Percentiles rank a stretch among this genome's conserved stretches.
These are phyloP conservation scores for Blastomyces emzantsi DNA, from an alignment of 2,329 filamentous ascomycete genomes.

Conservation along the genomic window DNA sequence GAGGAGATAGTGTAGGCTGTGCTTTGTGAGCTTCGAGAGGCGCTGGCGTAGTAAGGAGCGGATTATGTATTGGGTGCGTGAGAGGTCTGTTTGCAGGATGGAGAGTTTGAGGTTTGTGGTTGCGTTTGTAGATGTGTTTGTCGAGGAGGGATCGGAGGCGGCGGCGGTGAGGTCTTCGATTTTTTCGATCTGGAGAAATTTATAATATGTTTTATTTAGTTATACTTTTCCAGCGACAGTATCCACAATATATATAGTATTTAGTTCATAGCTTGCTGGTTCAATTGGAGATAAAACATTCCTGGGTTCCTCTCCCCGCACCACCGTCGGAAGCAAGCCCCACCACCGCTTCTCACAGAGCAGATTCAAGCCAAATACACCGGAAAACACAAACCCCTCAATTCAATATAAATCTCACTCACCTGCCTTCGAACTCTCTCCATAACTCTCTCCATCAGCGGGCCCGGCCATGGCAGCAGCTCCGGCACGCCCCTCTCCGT, in stretches of 20 bases:
- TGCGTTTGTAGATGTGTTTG: slow-evolving; percentile 74
- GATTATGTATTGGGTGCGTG: slow-evolving; percentile 85
- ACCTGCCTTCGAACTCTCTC: slow-evolving; percentile 58
- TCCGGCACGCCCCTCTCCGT: slow-evolving; percentile 85
- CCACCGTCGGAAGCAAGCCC: not conserved
- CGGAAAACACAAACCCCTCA: not conserved
- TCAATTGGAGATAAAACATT: not conserved
- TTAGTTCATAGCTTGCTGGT: not conserved
- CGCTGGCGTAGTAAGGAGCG: slow-evolving; percentile 72
- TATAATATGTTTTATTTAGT: not conserved
- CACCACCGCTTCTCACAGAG: not conserved
- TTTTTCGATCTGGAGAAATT: slow-evolving; percentile 48
- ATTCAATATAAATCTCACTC: slow-evolving; percentile 8
- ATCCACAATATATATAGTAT: not conserved
- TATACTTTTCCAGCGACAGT: not conserved
- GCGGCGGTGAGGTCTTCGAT: slow-evolving; percentile 52
- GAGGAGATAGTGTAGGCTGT: slow-evolving; percentile 43
- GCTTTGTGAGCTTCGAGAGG: slow-evolving; percentile 60
- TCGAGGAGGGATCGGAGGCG: slow-evolving; percentile 32
- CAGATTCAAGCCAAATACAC: not conserved
- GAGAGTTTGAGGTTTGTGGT: slow-evolving; percentile 90
- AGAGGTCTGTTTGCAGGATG: slow-evolving; percentile 91
- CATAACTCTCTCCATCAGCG: slow-evolving; percentile 74
- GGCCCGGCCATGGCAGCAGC: slow-evolving; percentile 67
- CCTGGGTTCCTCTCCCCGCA: not conserved